Evolutionary conservation across 164 flowering plant species (phyloP), one percentile per base, ranked within the genome.

Genomic region (Hamamelis virginiana): DNA sequence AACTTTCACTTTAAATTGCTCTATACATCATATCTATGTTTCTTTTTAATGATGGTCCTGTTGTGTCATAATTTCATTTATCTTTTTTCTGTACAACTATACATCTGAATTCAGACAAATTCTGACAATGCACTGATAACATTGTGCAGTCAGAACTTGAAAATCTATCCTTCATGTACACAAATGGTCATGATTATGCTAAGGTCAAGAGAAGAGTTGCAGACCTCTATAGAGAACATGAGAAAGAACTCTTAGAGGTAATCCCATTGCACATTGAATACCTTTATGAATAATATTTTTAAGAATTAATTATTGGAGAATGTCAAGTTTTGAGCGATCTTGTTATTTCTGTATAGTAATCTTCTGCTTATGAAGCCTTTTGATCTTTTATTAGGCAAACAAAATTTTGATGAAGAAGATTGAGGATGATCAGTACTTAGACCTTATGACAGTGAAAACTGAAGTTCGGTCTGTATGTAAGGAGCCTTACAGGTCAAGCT

Each of bases 161-260:
- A 79, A 92, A 96, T 77, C 80, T 96, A 27, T 88, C 99, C 47
- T 96, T 96, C 77, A 90, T 90, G 98, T 96, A 92, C 78, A 89
- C 96, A 69, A 90, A 91, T 74, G 74, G 92, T 64, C 90, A 82
- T 76, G 98, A 90, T 69, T 83, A 91, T 81, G 89, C 90, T 62
- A 87, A 87, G 75, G 78, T 88, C 79, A 85, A 84, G 78, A 84
- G 85, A 72, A 86, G 95, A 75, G 81, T 88, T 62, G 86, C 87
- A 6, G 92, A 89, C 41, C 94, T 96, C 55, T 78, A 77, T 58
- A 87, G 79, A 75, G 97, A 96, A 72, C 97, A 91, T 72, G 97
- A 92, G 72, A 91, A 85, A 75, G 99, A 96, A 76, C 77, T 96
- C 60, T 47, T 55, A 26, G 99, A 96, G 99, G 99, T 96, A 78